Conservation (phyloP, 2,329 filamentous ascomycete species). For the Periglandula ipomoeae region DNA sequence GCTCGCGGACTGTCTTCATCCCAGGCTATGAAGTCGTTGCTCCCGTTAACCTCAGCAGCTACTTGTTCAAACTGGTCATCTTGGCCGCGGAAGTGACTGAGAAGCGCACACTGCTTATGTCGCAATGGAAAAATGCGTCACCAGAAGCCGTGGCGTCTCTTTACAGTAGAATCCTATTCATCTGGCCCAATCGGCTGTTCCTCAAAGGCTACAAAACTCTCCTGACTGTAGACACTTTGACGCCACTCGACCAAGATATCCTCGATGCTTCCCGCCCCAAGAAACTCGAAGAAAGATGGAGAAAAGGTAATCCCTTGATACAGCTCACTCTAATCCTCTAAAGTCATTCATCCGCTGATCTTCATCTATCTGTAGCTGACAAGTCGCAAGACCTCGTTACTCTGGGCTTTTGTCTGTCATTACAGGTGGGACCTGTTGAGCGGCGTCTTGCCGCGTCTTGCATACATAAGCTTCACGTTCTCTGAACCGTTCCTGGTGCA, state of each 20-base stretch:
- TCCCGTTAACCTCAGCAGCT: constrained; percentile 15
- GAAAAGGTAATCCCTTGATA: not conserved
- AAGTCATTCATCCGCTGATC: not conserved
- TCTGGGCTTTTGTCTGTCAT: constrained; percentile 15
- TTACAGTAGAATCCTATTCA: not conserved
- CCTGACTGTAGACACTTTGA: not conserved
- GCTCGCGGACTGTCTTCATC: constrained; percentile 22
- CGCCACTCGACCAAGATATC: constrained; percentile 2
- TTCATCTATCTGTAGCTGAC: constrained; percentile 6
- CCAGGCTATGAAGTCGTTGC: constrained; percentile 13
- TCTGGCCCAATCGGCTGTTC: constrained; percentile 1
- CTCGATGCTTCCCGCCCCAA: not conserved
- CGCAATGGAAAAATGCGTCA: not conserved
- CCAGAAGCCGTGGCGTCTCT: not conserved
- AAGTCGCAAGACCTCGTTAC: constrained; percentile 15
- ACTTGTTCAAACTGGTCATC: constrained; percentile 19
- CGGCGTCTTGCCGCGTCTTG: constrained; percentile 25
- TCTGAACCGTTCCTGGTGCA: constrained; percentile 34
- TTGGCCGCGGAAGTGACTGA: constrained; percentile 12
- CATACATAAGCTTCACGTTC: constrained; percentile 29
- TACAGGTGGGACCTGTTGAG: constrained; percentile 20
- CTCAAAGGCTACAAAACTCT: constrained; percentile 1
- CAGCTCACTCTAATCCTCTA: not conserved
- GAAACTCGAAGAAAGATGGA: not conserved
- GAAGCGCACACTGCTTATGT: not conserved